These are phyloP conservation scores for Dichotomocladium elegans DNA, from an alignment of 371 early-diverging fungal genomes.

Conservation along the genomic window DNA sequence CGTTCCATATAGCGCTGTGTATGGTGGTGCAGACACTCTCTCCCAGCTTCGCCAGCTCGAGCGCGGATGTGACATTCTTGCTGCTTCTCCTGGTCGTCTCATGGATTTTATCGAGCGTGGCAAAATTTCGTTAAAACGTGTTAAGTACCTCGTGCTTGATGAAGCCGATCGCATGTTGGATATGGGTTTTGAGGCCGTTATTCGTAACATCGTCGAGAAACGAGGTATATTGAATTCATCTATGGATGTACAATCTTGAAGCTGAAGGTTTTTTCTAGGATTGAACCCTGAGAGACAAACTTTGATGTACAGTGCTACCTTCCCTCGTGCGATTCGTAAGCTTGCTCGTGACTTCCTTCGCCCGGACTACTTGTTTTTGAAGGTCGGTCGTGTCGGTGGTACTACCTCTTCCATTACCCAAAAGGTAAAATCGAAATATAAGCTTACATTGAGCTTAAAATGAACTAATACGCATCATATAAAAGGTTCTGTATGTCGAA, in stretches of 20 bases:
- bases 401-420: constrained; percentile 52
- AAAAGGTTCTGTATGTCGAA: constrained; percentile 82
- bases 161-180: constrained; percentile 99
- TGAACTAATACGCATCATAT: too few relatives aligned
- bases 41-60: constrained; percentile 82
- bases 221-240: constrained; percentile 55
- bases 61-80: constrained; percentile 90
- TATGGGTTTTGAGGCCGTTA: constrained; percentile 98
- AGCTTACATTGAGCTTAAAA: too few relatives aligned
- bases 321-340: constrained; percentile 90
- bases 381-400: constrained; percentile 53
- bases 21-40: constrained; percentile 88
- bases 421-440: too few relatives aligned
- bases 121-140: constrained; percentile 72
- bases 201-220: constrained; percentile 88
- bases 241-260: constrained; percentile 18
- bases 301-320: constrained; percentile 98
- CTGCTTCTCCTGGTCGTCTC: constrained; percentile 98
- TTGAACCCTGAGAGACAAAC: constrained; percentile 87
- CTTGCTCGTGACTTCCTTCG: constrained; percentile 90
- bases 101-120: constrained; percentile 89
- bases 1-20: constrained; percentile 55
- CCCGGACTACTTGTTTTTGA: constrained; percentile 51
- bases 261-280: neutral
- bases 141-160: constrained; percentile 91